Evolutionary conservation across 148 eudicot genomes (phyloP), one percentile per base, ranked within the genome.

Genomic region (Camellia japonica): DNA sequence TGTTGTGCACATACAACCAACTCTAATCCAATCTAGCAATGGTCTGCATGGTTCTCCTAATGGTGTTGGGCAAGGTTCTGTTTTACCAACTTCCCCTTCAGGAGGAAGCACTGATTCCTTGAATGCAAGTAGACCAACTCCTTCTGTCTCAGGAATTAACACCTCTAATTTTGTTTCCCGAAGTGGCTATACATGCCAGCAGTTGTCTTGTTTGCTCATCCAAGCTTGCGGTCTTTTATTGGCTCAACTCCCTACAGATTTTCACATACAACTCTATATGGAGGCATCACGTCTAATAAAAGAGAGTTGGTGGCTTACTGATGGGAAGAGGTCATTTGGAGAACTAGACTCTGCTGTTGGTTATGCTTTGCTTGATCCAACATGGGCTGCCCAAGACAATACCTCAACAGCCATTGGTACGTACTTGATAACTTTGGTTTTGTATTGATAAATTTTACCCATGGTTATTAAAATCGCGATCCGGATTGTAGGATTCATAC

Each of bases 61-160:
- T 85, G 81, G 87, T 76, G 80, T 75, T 52, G 87, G 89, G 43
- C 95, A 91, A 84, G 84, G 90, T 55, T 89, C 96, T 82, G 94
- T 82, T 73, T 86, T 91, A 80, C 98, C 98, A 16, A 93, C 98
- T 78, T 93, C 98, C 62, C 97, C 98, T 79, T 95, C 98, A n/a
- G 98, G 98, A 11, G 99, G 98, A 80, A 96, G 99, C 87, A 88
- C 98, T 46, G 99, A 94, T 81, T 96, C 99, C 43, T 82, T 96
- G 90, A 89, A 91, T 84, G 94, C 95, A 65, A 86, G 92, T 75
- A 87, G 95, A 87, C 83, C 92, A 68, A 78, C 84, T 55, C 84
- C 92, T 38, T 83, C 93, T 51, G 89, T 77, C 54, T 93, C 97
- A 3, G 98, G 98, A 80, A 82, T 91, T 56, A 91, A 84, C 82